phyloP scores from a whole-genome alignment of 106 monocot genomes.

The Dendrobium nobile region DNA sequence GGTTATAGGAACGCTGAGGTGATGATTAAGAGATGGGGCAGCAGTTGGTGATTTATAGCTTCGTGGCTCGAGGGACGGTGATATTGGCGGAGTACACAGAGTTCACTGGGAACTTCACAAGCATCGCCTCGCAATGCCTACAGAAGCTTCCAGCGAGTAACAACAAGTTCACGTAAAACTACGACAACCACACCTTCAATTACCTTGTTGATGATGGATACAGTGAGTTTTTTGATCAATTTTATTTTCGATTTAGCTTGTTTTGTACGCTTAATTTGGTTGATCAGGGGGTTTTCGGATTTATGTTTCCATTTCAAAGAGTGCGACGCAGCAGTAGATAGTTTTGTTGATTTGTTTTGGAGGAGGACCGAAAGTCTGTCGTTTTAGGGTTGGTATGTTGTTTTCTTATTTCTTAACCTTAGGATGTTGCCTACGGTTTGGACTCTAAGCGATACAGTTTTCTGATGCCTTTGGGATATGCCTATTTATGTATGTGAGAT shows the following conservation, averaged over 20 bases:
- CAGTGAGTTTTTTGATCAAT: slow-evolving; percentile 5
- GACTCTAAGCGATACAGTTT: background rate
- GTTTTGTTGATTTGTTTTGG: background rate
- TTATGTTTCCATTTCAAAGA: background rate
- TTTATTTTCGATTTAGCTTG: background rate
- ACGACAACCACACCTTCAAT: slow-evolving; percentile 24
- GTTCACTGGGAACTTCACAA: slow-evolving; percentile 27
- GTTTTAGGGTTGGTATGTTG: background rate
- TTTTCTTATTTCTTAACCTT: background rate
- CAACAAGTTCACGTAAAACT: slow-evolving; percentile 28
- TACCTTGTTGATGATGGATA: slow-evolving; percentile 22
- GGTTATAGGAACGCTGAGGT: background rate
- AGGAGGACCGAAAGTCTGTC: background rate
- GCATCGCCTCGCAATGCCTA: slow-evolving; percentile 26
- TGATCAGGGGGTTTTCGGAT: background rate
- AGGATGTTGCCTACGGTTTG: background rate
- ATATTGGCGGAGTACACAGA: slow-evolving; percentile 24
- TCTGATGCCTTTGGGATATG: background rate
- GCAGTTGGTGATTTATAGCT: slow-evolving; percentile 20
- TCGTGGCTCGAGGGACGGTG: slow-evolving; percentile 23
- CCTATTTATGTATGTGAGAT: background rate
- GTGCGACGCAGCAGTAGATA: background rate
- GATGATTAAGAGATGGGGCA: slow-evolving; percentile 14
- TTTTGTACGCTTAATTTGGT: background rate
- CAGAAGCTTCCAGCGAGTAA: slow-evolving; percentile 26